Base-by-base conservation (phyloP, 352 stramenopile species). In the Proteromonas lacertae region DNA sequence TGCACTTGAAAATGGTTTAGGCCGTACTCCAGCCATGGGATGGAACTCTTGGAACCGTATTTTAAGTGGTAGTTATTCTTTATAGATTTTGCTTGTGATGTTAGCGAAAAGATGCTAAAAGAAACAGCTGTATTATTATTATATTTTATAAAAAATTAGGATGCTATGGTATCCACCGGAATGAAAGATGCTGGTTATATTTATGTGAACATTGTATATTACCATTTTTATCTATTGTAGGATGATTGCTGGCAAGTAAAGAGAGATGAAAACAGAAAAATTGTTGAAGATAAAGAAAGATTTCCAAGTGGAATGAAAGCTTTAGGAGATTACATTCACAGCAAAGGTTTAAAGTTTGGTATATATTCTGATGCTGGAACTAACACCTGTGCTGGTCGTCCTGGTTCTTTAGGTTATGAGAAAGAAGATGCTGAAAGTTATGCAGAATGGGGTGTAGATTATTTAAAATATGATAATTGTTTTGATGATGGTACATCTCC, bases 21-120 rank as follows among this genome's bases (percentile, higher is more conserved):
- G n/a, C n/a, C n/a, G n/a, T n/a, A n/a, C n/a, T n/a, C n/a, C n/a
- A n/a, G n/a, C n/a, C n/a, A n/a, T n/a, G n/a, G n/a, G n/a, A n/a
- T n/a, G n/a, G n/a, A n/a, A n/a, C n/a, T n/a, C n/a, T n/a, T n/a
- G n/a, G n/a, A n/a, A n/a, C n/a, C n/a, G n/a, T n/a, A n/a, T n/a
- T n/a, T n/a, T n/a, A n/a, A n/a, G n/a, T n/a, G n/a, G n/a, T n/a
- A n/a, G n/a, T n/a, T n/a, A n/a, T n/a, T n/a, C n/a, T n/a, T n/a
- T n/a, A 67, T 68, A 50, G 48, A 53, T 18, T 52, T 52, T 24
- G 19, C 19, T 19, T 52, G 45, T 25, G 41, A 52, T 25, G 51
- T 52, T 25, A 38, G 45, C 21, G 45, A 52, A 32, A 25, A 32
- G 17, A 16, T 53, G 4, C 33, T 48, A 25, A 35, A 42, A 43